Conservation (phyloP, 2,329 filamentous ascomycete species). For the Chaetomium globosum region DNA sequence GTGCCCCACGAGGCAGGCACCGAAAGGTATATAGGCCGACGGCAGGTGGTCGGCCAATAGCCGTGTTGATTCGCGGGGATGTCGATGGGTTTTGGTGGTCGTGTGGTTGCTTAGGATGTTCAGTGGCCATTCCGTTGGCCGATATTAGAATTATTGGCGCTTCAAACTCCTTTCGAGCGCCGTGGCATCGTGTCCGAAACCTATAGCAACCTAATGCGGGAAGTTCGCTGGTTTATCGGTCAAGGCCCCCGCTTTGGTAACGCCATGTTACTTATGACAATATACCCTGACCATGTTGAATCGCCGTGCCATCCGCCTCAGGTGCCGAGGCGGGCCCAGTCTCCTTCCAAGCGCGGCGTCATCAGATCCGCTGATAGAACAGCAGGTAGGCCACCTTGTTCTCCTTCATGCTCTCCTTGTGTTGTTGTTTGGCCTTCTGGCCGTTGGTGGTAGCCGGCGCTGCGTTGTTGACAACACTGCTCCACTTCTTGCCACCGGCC, state of each 20-base stretch:
- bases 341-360: neutral
- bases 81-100: too few relatives aligned
- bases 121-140: neutral
- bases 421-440: conserved; percentile 57
- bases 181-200: neutral
- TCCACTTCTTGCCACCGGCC: conserved; percentile 73
- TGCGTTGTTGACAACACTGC: conserved; percentile 67
- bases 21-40: neutral
- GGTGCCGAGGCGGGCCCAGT: neutral
- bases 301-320: neutral
- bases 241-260: conserved; percentile 1
- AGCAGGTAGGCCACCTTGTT: conserved; percentile 97
- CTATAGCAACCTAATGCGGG: neutral
- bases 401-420: conserved; percentile 73
- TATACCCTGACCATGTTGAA: conserved; percentile 2
- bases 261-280: neutral
- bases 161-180: neutral
- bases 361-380: conserved; percentile 81
- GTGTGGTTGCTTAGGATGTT: neutral
- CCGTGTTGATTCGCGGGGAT: neutral
- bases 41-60: neutral
- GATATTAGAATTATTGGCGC: conserved; percentile 6
- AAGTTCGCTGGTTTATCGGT: neutral
- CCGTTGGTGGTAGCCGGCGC: conserved; percentile 53
- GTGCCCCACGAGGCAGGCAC: neutral